Percentiles rank a stretch among this genome's conserved stretches.
phyloP scores from a whole-genome alignment of 75 land plant species.

The Ceratopteris richardii region DNA sequence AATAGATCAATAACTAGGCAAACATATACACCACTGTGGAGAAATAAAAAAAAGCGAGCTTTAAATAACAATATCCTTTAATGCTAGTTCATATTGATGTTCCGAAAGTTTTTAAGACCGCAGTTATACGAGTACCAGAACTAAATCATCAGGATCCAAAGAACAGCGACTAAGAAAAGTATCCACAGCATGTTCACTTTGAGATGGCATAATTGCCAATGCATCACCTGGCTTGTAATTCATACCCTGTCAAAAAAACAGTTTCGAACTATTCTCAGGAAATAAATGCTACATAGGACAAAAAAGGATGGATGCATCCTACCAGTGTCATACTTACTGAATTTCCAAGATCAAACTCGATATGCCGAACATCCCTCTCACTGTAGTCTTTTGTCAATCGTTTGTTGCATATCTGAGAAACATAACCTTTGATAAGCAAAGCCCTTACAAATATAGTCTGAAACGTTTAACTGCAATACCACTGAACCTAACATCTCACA shows the following conservation, averaged over 20 bases:
- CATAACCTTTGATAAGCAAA: slow-evolving; percentile 2
- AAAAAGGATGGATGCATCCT: not conserved
- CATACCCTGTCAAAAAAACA: slow-evolving; percentile 30
- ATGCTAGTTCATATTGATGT: too few relatives aligned
- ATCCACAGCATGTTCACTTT: slow-evolving; percentile 47
- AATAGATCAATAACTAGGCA: too few relatives aligned
- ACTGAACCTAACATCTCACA: too few relatives aligned
- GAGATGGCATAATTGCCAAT: slow-evolving; percentile 73
- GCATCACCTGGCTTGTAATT: slow-evolving; percentile 75
- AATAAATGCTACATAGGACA: not conserved
- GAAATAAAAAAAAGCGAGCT: too few relatives aligned
- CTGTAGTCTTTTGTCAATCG: slow-evolving; percentile 35
- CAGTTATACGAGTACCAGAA: too few relatives aligned
- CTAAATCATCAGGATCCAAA: slow-evolving; percentile 58
- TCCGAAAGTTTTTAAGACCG: too few relatives aligned
- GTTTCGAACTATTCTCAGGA: too few relatives aligned
- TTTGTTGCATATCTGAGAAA: slow-evolving; percentile 44
- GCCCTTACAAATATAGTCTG: not conserved
- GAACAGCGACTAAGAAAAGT: slow-evolving; percentile 62
- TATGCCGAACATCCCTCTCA: slow-evolving; percentile 85
- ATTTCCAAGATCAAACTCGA: slow-evolving; percentile 61
- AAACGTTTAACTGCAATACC: not conserved
- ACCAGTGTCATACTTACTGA: slow-evolving; percentile 24
- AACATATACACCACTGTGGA: too few relatives aligned
- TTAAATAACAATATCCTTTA: too few relatives aligned